Conservation (phyloP, 1,284 basidiomycete genomes). For the Ceratobasidium sp. region DNA sequence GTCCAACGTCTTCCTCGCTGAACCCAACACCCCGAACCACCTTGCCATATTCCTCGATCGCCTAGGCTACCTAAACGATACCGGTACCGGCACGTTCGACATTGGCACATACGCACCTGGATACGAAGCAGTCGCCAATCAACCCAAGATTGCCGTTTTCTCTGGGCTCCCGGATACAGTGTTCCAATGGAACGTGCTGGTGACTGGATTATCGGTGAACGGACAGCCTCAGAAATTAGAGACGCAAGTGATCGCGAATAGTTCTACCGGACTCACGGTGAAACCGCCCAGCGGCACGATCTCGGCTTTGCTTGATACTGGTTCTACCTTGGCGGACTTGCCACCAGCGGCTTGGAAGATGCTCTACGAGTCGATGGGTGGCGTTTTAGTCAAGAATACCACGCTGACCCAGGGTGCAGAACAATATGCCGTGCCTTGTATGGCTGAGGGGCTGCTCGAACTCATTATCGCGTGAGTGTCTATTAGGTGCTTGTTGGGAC, state of each 20-base stretch:
- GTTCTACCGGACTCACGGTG: not conserved
- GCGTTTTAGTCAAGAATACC: slow-evolving; percentile 1
- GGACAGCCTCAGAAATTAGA: not conserved
- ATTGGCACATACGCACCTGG: slow-evolving; percentile 33
- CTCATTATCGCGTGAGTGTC: slow-evolving; percentile 21
- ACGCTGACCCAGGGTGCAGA: not conserved
- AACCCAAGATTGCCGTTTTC: slow-evolving; percentile 17
- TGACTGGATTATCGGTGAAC: slow-evolving; percentile 13
- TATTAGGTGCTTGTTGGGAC: too few relatives aligned
- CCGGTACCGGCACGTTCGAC: slow-evolving; percentile 24
- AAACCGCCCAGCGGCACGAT: slow-evolving; percentile 14
- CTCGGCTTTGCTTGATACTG: slow-evolving; percentile 34
- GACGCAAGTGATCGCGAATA: not conserved
- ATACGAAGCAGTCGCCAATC: slow-evolving; percentile 12
- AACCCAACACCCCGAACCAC: slow-evolving; percentile 27
- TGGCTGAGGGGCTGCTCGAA: slow-evolving; percentile 26
- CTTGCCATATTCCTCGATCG: slow-evolving; percentile 34
- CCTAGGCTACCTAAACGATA: slow-evolving; percentile 23
- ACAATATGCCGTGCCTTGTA: slow-evolving; percentile 27
- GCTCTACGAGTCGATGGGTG: slow-evolving; percentile 33
- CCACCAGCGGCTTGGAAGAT: slow-evolving; percentile 8
- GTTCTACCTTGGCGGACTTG: slow-evolving; percentile 1
- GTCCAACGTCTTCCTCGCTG: slow-evolving; percentile 34
- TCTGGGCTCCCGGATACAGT: not conserved
- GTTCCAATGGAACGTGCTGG: slow-evolving; percentile 20